Evolutionary conservation across 2,329 filamentous ascomycete genomes (phyloP).

Genomic region (Xylaria sp.): DNA sequence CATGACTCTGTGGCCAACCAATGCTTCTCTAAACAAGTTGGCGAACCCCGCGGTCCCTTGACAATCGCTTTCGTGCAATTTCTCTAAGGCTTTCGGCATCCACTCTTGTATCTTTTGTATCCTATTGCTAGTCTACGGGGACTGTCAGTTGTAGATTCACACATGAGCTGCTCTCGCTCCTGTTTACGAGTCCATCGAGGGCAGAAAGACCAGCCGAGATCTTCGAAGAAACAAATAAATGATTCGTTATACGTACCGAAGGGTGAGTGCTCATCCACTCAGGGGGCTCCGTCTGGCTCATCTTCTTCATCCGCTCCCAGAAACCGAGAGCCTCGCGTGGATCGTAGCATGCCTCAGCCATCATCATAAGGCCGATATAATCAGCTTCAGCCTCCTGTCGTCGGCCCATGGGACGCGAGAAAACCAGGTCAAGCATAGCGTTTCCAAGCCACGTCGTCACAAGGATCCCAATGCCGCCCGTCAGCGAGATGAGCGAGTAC

Average conservation of each 20-base stretch:
- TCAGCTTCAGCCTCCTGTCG: constrained; percentile 82
- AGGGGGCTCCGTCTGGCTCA: constrained; percentile 62
- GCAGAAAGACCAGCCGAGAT: neutral
- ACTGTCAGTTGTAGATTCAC: constrained; percentile 18
- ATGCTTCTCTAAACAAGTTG: constrained; percentile 61
- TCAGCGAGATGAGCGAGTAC: constrained; percentile 62
- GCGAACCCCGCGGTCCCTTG: constrained; percentile 63
- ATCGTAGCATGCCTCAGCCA: constrained; percentile 82
- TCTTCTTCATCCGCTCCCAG: constrained; percentile 73
- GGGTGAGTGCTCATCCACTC: constrained; percentile 83
- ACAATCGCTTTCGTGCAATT: constrained; percentile 65
- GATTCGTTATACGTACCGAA: constrained; percentile 60
- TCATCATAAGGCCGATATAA: constrained; percentile 84
- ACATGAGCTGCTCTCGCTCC: neutral
- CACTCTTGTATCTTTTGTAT: constrained; percentile 74
- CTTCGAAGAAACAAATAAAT: neutral
- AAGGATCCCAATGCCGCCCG: constrained; percentile 58
- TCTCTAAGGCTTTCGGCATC: constrained; percentile 67
- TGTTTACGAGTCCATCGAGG: constrained; percentile 33
- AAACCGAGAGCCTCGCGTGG: constrained; percentile 74
- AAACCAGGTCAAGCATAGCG: constrained; percentile 70
- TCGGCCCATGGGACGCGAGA: constrained; percentile 74
- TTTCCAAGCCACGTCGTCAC: constrained; percentile 56
- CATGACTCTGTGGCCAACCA: constrained; percentile 54
- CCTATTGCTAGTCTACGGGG: constrained; percentile 65